Conservation (phyloP, 352 stramenopile genomes). For the Phytopythium mirpurense region DNA sequence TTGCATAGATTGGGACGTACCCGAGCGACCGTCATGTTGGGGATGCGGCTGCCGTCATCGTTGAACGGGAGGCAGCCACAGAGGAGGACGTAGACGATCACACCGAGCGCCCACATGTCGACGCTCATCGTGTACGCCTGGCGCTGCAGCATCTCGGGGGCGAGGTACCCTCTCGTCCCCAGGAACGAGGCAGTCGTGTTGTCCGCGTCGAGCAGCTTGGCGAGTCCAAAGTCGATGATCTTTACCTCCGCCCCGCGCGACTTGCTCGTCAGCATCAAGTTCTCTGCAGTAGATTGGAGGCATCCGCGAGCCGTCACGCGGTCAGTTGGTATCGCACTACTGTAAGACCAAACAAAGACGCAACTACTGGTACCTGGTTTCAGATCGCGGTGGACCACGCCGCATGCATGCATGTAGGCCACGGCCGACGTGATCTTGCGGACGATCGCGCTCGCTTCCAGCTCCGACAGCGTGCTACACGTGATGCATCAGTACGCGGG, state of each 20-base stretch:
- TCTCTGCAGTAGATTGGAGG: constrained; percentile 29
- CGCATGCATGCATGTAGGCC: constrained; percentile 85
- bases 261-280: constrained; percentile 83
- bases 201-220: constrained; percentile 89
- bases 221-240: constrained; percentile 99
- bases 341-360: no score
- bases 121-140: constrained; percentile 96
- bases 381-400: constrained; percentile 87
- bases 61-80: constrained; percentile 98
- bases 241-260: constrained; percentile 89
- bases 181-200: constrained; percentile 82
- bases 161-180: constrained; percentile 92
- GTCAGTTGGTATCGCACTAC: no score
- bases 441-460: constrained; percentile 83
- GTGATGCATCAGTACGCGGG: background rate
- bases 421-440: constrained; percentile 88
- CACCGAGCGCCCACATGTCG: constrained; percentile 96
- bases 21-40: constrained; percentile 64
- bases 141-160: constrained; percentile 97
- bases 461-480: constrained; percentile 66
- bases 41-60: constrained; percentile 91
- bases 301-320: no score
- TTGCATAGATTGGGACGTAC: constrained; percentile 24
- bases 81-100: constrained; percentile 98
- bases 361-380: constrained; percentile 53